Evolutionary conservation across 2,329 filamentous ascomycete species (phyloP).

Genomic region (Penicillium sp.): DNA sequence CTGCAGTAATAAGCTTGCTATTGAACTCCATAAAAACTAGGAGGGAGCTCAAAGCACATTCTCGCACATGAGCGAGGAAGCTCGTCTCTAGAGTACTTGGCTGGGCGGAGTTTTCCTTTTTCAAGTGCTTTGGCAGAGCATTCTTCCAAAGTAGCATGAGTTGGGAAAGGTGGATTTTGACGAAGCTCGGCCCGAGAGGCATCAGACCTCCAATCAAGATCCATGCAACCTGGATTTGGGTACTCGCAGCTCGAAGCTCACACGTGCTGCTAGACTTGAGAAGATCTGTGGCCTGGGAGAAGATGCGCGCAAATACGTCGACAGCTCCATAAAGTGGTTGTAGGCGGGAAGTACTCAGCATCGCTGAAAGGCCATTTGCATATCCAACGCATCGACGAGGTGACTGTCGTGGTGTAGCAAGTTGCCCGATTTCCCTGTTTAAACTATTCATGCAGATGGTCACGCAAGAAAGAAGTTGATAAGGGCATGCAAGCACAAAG

Average conservation of each 20-base stretch:
- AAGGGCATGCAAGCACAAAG: conserved; percentile 87
- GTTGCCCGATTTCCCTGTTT: conserved; percentile 76
- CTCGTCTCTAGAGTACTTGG: conserved; percentile 85
- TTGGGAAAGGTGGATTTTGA: conserved; percentile 96
- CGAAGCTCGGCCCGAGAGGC: conserved; percentile 95
- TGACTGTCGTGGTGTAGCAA: conserved; percentile 73
- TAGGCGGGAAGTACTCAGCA: conserved; percentile 82
- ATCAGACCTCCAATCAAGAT: conserved; percentile 94
- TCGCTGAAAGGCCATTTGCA: conserved; percentile 85
- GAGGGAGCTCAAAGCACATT: conserved; percentile 90
- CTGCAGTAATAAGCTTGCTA: conserved; percentile 82
- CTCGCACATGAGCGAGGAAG: conserved; percentile 89
- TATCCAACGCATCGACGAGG: conserved; percentile 85
- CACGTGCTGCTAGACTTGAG: conserved; percentile 91
- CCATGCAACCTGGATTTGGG: conserved; percentile 97
- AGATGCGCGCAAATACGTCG: conserved; percentile 88
- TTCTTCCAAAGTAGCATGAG: conserved; percentile 96
- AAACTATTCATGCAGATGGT: conserved; percentile 97
- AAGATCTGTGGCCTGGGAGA: conserved; percentile 87
- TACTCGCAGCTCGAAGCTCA: conserved; percentile 85
- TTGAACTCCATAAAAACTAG: conserved; percentile 93
- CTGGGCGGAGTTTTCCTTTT: conserved; percentile 84
- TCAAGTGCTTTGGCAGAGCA: conserved; percentile 88
- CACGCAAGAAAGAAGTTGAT: conserved; percentile 85
- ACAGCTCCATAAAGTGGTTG: conserved; percentile 93